Evolutionary conservation across 2,329 filamentous ascomycete genomes (phyloP), one percentile per base, ranked within the genome.

Genomic region (Paecilomyces sp.): DNA sequence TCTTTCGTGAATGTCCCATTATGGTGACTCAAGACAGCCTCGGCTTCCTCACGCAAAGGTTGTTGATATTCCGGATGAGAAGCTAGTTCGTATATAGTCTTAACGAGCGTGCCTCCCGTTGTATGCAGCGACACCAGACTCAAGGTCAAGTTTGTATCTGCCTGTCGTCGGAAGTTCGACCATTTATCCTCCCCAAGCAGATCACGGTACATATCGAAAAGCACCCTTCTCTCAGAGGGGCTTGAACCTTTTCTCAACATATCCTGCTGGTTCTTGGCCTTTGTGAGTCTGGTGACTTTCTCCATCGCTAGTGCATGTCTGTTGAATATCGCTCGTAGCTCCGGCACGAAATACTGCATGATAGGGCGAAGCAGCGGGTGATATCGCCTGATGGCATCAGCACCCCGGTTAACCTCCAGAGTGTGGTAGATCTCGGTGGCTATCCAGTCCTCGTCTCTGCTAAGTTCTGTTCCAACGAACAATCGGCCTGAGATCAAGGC

Each of bases 201-300:
- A 53, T 60, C 59, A 59, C 57, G 57, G 61, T 63, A 61, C 60
- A 62, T 59, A 55, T 62, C 61, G 62, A 41, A 41, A n/a, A 41
- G 34, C 4, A 41, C 34, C n/a, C 13, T 41, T 11, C n/a, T 41
- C 34, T 41, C 34, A 41, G 34, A 41, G n/a, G 34, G 11, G n/a
- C 34, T 15, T 13, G 34, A 41, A 15, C 4, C 34, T 15, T 41
- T 5, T 41, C 12, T 41, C 34, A 41, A 15, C n/a, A 13, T 13
- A 41, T 41, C 34, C 12, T 13, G 34, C 12, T 41, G 9, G 12
- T 41, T 41, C 34, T 41, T 41, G 4, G 34, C 13, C n/a, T 41
- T 41, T 15, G 34, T 41, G 12, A 41, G 34, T 13, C 13, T n/a
- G n/a, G 34, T 41, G 13, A 41, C 34, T n/a, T 41, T 41, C 34